A percentile compares a stretch with the other conserved stretches of the same genome.
Conservation (phyloP, 169 alveolate species). For the Theileria annulata region DNA sequence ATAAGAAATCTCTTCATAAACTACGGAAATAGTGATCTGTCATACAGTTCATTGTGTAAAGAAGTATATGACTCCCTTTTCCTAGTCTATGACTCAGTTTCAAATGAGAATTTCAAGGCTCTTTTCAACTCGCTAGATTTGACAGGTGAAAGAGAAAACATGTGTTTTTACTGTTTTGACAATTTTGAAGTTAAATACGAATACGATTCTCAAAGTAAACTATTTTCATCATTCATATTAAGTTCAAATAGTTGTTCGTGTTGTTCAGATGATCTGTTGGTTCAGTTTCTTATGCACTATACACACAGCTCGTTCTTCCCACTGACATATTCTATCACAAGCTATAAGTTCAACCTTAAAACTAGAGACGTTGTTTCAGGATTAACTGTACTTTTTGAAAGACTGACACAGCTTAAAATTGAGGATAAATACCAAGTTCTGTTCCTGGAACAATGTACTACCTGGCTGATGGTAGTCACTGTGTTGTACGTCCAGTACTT, state of each 20-base stretch:
- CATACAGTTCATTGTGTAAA: conserved; percentile 1
- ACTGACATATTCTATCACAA: conserved; percentile 15
- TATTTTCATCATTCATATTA: neutral
- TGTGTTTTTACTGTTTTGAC: conserved; percentile 24
- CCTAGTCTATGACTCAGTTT: conserved; percentile 9
- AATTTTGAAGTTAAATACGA: conserved; percentile 4
- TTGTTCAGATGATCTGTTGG: conserved; percentile 6
- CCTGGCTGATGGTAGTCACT: conserved; percentile 32
- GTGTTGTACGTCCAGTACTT: conserved; percentile 47
- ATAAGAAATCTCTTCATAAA: conserved; percentile 6
- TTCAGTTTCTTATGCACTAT: conserved; percentile 31
- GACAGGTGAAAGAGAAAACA: neutral
- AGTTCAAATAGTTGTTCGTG: conserved; percentile 28
- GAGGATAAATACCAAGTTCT: neutral
- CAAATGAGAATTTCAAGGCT: neutral
- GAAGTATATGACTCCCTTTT: conserved; percentile 2
- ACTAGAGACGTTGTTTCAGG: conserved; percentile 29
- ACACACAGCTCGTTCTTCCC: conserved; percentile 43
- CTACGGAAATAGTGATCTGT: conserved; percentile 4
- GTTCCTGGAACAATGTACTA: conserved; percentile 20
- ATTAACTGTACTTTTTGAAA: conserved; percentile 30
- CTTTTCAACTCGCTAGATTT: neutral
- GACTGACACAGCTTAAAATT: neutral
- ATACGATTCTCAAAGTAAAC: neutral
- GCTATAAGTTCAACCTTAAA: neutral